These are phyloP conservation scores for Blastomyces percursus DNA, from an alignment of 2,329 filamentous ascomycete species.

Conservation along the genomic window DNA sequence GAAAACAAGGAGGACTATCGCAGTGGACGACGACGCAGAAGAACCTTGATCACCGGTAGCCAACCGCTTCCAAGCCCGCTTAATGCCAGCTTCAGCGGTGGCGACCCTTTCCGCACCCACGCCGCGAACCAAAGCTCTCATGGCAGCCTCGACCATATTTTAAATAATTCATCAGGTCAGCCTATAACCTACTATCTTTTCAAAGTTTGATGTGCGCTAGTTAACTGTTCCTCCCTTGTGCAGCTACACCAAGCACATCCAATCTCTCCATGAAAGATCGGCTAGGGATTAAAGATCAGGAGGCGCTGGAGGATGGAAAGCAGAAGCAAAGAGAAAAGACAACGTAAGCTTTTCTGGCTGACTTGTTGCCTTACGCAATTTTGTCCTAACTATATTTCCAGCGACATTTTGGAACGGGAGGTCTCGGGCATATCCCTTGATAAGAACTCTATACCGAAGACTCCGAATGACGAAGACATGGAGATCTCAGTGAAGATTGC, in stretches of 20 bases:
- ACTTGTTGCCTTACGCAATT: not conserved
- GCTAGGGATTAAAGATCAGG: slow-evolving; percentile 43
- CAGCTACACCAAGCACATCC: slow-evolving; percentile 37
- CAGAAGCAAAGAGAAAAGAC: slow-evolving; percentile 87
- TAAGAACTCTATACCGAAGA: slow-evolving; percentile 56
- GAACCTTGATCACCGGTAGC: slow-evolving; percentile 92
- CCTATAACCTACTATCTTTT: slow-evolving; percentile 9
- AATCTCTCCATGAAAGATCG: slow-evolving; percentile 49
- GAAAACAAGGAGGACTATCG: slow-evolving; percentile 79
- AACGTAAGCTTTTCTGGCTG: slow-evolving; percentile 52
- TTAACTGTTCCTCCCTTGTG: slow-evolving; percentile 14
- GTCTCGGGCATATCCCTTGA: slow-evolving; percentile 91
- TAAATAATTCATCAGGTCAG: slow-evolving; percentile 60
- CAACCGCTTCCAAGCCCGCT: slow-evolving; percentile 91
- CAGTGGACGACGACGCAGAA: slow-evolving; percentile 77
- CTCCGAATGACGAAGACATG: slow-evolving; percentile 45
- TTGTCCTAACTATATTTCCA: slow-evolving; percentile 27
- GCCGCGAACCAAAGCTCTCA: slow-evolving; percentile 53
- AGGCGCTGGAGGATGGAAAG: slow-evolving; percentile 47
- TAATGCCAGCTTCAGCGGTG: slow-evolving; percentile 77
- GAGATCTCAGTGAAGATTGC: slow-evolving; percentile 95
- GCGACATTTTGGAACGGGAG: slow-evolving; percentile 81
- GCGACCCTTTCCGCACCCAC: slow-evolving; percentile 53
- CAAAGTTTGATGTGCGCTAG: not conserved
- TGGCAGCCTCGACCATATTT: slow-evolving; percentile 70